Evolutionary conservation across 2,329 filamentous ascomycete species (phyloP), one percentile per base, ranked within the genome.

Genomic region (Fusarium sp.): DNA sequence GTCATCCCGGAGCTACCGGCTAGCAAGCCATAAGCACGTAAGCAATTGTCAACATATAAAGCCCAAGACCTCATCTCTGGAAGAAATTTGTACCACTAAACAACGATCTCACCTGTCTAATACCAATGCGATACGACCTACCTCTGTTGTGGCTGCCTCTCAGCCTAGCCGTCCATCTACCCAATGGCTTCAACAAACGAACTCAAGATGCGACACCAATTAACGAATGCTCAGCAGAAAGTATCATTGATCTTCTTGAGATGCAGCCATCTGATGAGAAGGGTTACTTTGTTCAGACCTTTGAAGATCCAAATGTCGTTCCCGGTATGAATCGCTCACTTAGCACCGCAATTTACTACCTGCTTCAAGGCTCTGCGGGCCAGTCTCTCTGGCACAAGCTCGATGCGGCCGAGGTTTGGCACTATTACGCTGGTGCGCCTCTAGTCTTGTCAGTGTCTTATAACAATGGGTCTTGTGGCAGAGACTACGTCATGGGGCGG

Each of bases 321-420:
- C 47, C 73, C 12, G 75, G 70, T 40, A 55, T 36, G 13, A 69
- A 71, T 9, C 83, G 83, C 57, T 81, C 83, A 3, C 60, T 77
- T 57, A 84, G 82, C 75, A 85, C 84, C 1, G 79, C 79, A 49
- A 86, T 86, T 70, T 86, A 86, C 76, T 86, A 86, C 68, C 79
- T 86, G 0, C 80, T 86, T 7, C 80, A 85, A 55, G 81, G 82
- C 34, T 64, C 74, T 9, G 74, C 67, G 1, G 80, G 82, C 1
- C 67, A 78, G 18, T 86, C 84, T 6, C 72, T 80, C 59, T 86
- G 83, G 84, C 84, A 86, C 73, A 82, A 82, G 54, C 66, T 76
- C 10, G 83, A 85, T 57, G 81, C 81, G 4, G 81, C 76, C 37
- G 83, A 86, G 70, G 74, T 84, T 10, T 86, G 85, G 85, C 85